Base-by-base conservation (phyloP, 2,329 filamentous ascomycete genomes). In the Nakataea oryzae region DNA sequence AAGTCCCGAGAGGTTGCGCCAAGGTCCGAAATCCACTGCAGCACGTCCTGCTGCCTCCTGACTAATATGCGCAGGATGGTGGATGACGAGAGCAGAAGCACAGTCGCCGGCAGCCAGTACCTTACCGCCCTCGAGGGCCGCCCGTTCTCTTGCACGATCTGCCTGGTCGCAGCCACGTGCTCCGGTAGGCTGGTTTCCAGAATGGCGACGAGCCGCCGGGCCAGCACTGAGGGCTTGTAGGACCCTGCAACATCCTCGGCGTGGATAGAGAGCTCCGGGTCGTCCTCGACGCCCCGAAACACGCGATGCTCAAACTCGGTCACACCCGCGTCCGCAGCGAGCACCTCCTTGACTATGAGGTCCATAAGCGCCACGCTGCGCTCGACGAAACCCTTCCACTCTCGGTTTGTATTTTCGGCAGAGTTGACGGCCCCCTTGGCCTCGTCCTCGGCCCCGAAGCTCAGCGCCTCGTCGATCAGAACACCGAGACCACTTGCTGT, bases 401-500 rank as follows among this genome's bases (percentile, higher is more conserved):
- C 80, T 50, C 78, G 77, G 34, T 66, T 71, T 14, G 74, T 72
- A 4, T 72, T 70, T 59, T 77, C 73, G n/a, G 64, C 68, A 21
- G 69, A 69, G 32, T 70, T 76, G 30, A 79, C 78, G 61, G 64
- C 63, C 50, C 65, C 57, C 26, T 79, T 75, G 41, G 75, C 73
- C 62, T 79, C 74, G 41, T 79, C 76, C 24, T 76, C 76, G 61
- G 79, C 78, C 54, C 79, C 78, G 67, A 90, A 86, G 59, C 85
- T 86, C 58, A 97, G 77, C 3, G 90, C 92, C 71, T 96, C 91
- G 62, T 93, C 91, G 67, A 97, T 87, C 29, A 99, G 78, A 5
- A 97, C 85, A 21, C 95, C 95, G 4, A 97, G 79, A 1, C 91
- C 90, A 69, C 90, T 93, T 1, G 93, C 91, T 62, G 91, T 92